Conservation (phyloP, 768 basidiomycete genomes). For the Fibroporia radiculosa region DNA sequence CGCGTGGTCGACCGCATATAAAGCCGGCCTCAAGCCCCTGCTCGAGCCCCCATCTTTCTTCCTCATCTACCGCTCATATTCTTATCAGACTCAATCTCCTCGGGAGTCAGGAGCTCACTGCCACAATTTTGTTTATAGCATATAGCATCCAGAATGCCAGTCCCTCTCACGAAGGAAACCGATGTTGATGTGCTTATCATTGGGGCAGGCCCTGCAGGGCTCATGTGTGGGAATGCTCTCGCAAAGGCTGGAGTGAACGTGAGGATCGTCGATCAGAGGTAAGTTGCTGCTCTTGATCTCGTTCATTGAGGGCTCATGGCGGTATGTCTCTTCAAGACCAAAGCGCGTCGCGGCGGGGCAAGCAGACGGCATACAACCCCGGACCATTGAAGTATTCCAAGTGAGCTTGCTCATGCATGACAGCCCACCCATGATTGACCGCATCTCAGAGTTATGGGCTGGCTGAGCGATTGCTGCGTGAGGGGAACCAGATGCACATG, state of each 20-base stretch:
- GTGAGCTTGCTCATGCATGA: constrained; percentile 17
- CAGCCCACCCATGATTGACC: background rate
- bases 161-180: constrained; percentile 23
- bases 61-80: background rate
- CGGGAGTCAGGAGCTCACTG: background rate
- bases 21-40: too few relatives aligned
- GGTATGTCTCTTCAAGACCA: constrained; percentile 20
- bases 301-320: constrained; percentile 38
- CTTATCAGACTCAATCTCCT: background rate
- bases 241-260: constrained; percentile 49
- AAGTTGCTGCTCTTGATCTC: background rate
- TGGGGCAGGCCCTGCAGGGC: constrained; percentile 53
- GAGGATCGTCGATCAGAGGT: constrained; percentile 58
- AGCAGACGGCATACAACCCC: constrained; percentile 49
- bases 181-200: constrained; percentile 52
- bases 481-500: constrained; percentile 65
- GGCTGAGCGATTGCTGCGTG: constrained; percentile 50
- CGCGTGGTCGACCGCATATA: too few relatives aligned
- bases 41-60: too few relatives aligned
- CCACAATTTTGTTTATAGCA: background rate
- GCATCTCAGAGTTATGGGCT: constrained; percentile 64
- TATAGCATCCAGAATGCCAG: background rate
- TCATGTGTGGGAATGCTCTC: constrained; percentile 66
- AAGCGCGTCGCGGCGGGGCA: constrained; percentile 37
- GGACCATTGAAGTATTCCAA: constrained; percentile 47